Evolutionary conservation across 176 grass and related monocot genomes (phyloP).

Genomic region (Musa acuminata): DNA sequence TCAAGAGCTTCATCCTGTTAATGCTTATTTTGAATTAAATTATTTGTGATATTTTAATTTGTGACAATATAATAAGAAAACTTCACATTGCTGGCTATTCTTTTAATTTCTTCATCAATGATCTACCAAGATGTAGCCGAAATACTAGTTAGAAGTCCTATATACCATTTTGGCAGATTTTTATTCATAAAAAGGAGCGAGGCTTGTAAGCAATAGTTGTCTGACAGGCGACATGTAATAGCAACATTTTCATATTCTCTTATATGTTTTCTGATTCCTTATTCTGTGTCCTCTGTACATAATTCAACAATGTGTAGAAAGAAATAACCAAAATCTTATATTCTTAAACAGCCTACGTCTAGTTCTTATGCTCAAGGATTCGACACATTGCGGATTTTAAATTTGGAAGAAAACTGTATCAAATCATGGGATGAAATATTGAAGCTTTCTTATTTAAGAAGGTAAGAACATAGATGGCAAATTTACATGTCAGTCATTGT

Average conservation of each 20-base stretch:
- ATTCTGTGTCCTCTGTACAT: neutral
- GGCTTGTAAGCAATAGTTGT: neutral
- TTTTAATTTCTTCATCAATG: neutral
- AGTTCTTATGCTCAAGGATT: slow-evolving; percentile 59
- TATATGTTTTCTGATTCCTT: neutral
- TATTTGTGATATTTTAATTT: neutral
- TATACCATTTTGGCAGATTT: neutral
- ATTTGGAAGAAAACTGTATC: slow-evolving; percentile 79
- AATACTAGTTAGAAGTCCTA: neutral
- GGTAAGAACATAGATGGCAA: slow-evolving; percentile 26
- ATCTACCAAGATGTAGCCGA: neutral
- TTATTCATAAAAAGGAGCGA: neutral
- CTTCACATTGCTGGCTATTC: neutral
- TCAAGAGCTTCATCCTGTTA: too few relatives aligned
- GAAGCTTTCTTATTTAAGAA: slow-evolving; percentile 75
- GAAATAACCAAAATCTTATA: slow-evolving; percentile 17
- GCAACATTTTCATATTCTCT: neutral
- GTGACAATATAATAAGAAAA: neutral
- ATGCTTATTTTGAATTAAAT: neutral
- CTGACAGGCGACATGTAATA: neutral
- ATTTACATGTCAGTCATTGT: neutral
- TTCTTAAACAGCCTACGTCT: slow-evolving; percentile 32
- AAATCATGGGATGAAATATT: slow-evolving; percentile 86
- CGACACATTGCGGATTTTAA: slow-evolving; percentile 49
- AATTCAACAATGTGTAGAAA: neutral